phyloP scores from a whole-genome alignment of 1,284 basidiomycete species.

The Ceratobasidium sp. region DNA sequence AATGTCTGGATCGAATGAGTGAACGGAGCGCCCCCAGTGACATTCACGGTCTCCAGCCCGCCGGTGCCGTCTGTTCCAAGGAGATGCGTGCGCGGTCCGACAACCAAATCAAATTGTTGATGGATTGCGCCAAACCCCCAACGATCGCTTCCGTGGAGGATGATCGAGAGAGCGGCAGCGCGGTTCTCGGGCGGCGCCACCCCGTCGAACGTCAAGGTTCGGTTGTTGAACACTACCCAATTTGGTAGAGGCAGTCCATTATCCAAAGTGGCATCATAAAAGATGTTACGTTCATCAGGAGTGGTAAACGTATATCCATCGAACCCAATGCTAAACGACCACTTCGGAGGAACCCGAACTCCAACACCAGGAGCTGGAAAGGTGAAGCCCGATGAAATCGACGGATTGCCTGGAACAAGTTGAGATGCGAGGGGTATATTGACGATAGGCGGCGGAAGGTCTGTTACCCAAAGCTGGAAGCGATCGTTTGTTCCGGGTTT shows the following conservation, averaged over 20 bases:
- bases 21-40: constrained; percentile 60
- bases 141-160: constrained; percentile 71
- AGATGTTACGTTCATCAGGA: constrained; percentile 58
- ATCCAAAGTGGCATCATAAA: constrained; percentile 71
- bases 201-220: constrained; percentile 80
- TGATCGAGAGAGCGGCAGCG: constrained; percentile 44
- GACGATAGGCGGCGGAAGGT: constrained; percentile 65
- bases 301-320: constrained; percentile 71
- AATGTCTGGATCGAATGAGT: constrained; percentile 49
- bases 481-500: constrained; percentile 58
- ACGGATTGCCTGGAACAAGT: constrained; percentile 67
- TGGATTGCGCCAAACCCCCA: constrained; percentile 67
- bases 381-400: constrained; percentile 74
- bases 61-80: constrained; percentile 43
- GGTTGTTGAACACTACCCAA: constrained; percentile 79
- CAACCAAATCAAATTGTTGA: constrained; percentile 65
- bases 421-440: constrained; percentile 67
- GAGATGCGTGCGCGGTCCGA: constrained; percentile 61
- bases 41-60: constrained; percentile 59
- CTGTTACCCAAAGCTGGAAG: constrained; percentile 72
- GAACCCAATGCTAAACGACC: constrained; percentile 94
- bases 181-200: constrained; percentile 64
- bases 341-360: constrained; percentile 79
- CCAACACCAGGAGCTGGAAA: constrained; percentile 53
- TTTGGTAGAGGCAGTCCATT: constrained; percentile 76